phyloP scores from a whole-genome alignment of 306 rosid species.

The Vachellia pachyceras region DNA sequence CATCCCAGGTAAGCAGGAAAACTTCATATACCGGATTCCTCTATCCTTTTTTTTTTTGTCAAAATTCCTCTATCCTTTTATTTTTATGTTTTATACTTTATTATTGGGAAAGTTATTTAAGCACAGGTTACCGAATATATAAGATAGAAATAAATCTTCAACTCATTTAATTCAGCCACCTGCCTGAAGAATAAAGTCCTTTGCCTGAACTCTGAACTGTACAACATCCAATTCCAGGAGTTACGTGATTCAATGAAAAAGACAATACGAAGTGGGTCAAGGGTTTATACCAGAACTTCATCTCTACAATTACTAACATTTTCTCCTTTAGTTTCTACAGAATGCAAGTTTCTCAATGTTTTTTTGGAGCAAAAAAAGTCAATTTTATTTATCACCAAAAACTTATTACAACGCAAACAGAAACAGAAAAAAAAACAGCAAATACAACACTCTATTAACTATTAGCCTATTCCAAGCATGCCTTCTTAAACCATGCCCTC shows the following conservation, averaged over 20 bases:
- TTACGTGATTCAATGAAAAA: neutral
- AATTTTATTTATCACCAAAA: too few relatives aligned
- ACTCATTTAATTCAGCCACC: slow-evolving; percentile 7
- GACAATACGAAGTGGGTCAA: slow-evolving; percentile 1
- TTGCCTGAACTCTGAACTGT: slow-evolving; percentile 12
- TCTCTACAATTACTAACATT: slow-evolving; percentile 2
- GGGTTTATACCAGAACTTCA: slow-evolving; percentile 8
- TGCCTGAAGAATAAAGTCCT: neutral
- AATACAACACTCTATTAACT: too few relatives aligned
- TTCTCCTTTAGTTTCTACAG: slow-evolving; percentile 16
- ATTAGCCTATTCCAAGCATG: too few relatives aligned
- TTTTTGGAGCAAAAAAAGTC: too few relatives aligned
- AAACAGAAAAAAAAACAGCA: too few relatives aligned
- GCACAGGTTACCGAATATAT: neutral
- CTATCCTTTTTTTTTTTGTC: too few relatives aligned
- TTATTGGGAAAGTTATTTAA: neutral
- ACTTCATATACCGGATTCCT: too few relatives aligned
- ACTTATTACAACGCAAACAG: too few relatives aligned
- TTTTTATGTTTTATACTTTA: neutral
- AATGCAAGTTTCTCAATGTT: slow-evolving; percentile 18
- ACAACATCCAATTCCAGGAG: neutral
- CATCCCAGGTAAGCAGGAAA: slow-evolving; percentile 12
- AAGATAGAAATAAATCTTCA: neutral
- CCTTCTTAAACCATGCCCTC: too few relatives aligned
- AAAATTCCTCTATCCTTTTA: neutral